Evolutionary conservation across 2,329 filamentous ascomycete species (phyloP).

Genomic region (Phyllosticta paracitricarpa): DNA sequence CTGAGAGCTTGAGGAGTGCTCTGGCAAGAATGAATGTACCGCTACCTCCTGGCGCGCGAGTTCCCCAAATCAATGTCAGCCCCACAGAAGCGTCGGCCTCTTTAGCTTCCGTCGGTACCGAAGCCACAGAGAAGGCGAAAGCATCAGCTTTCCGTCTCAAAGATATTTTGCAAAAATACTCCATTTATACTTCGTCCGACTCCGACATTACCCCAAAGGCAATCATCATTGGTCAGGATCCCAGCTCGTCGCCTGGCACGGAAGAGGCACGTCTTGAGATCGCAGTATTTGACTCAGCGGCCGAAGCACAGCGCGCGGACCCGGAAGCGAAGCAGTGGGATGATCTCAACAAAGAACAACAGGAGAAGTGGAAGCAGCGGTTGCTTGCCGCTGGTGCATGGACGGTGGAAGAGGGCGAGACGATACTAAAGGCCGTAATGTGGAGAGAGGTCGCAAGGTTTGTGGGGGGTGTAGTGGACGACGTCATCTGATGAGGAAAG

Average conservation of each 20-base stretch:
- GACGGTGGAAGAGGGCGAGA: slow-evolving; percentile 69
- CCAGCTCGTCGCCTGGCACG: slow-evolving; percentile 14
- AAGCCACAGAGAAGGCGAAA: not conserved
- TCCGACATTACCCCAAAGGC: slow-evolving; percentile 17
- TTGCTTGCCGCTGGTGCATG: slow-evolving; percentile 64
- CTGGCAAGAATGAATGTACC: slow-evolving; percentile 11
- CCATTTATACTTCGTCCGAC: not conserved
- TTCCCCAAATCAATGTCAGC: not conserved
- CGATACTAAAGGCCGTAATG: slow-evolving; percentile 64
- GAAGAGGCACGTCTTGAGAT: slow-evolving; percentile 28
- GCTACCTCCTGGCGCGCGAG: slow-evolving; percentile 17
- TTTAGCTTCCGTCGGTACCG: not conserved
- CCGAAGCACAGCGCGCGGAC: slow-evolving; percentile 28
- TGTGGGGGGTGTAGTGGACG: slow-evolving; percentile 31
- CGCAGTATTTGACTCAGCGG: slow-evolving; percentile 28
- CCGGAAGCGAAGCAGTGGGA: slow-evolving; percentile 56
- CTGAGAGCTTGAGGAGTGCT: slow-evolving; percentile 36
- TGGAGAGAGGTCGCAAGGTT: slow-evolving; percentile 62
- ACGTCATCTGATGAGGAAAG: not conserved
- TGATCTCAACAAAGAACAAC: slow-evolving; percentile 54
- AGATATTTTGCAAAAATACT: not conserved
- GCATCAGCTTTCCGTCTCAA: not conserved
- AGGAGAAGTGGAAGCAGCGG: slow-evolving; percentile 57
- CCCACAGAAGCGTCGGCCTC: not conserved
- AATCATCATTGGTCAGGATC: slow-evolving; percentile 29